These are phyloP conservation scores for Xerocomellus chrysenteron DNA, from an alignment of 768 basidiomycete species.

Conservation along the genomic window DNA sequence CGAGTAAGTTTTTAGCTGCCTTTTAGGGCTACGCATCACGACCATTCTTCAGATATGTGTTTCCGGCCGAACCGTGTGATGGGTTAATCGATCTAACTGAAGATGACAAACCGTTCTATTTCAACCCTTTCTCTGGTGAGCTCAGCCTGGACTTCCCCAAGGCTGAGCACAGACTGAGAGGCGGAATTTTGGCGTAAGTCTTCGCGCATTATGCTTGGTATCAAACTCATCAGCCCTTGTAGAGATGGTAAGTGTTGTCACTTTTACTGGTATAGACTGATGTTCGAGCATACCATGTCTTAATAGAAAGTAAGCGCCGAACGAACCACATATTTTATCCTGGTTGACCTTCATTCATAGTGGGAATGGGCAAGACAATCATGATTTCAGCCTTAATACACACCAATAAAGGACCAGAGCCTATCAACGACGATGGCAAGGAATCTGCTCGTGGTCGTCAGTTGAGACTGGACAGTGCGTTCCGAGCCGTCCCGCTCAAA, in stretches of 20 bases:
- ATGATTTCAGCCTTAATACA: slow-evolving; percentile 92
- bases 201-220: background rate
- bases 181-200: slow-evolving; percentile 88
- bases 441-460: slow-evolving; percentile 48
- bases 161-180: slow-evolving; percentile 71
- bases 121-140: slow-evolving; percentile 91
- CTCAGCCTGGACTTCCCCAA: slow-evolving; percentile 82
- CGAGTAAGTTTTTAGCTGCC: slow-evolving; percentile 53
- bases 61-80: slow-evolving; percentile 58
- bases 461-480: slow-evolving; percentile 60
- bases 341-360: slow-evolving; percentile 36
- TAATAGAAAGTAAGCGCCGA: slow-evolving; percentile 48
- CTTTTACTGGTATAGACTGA: slow-evolving; percentile 2
- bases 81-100: slow-evolving; percentile 75
- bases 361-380: slow-evolving; percentile 97
- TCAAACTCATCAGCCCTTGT: slow-evolving; percentile 8
- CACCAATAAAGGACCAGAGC: slow-evolving; percentile 56
- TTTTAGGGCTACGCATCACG: background rate
- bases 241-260: slow-evolving; percentile 36
- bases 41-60: slow-evolving; percentile 57
- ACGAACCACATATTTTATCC: background rate
- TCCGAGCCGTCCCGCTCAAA: slow-evolving; percentile 43
- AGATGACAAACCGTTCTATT: slow-evolving; percentile 80
- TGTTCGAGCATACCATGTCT: background rate
- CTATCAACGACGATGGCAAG: slow-evolving; percentile 28